A percentile compares a stretch with the other conserved stretches of the same genome.
phyloP scores from a whole-genome alignment of 2,329 filamentous ascomycete species.

The Mycosphaerella sp. region DNA sequence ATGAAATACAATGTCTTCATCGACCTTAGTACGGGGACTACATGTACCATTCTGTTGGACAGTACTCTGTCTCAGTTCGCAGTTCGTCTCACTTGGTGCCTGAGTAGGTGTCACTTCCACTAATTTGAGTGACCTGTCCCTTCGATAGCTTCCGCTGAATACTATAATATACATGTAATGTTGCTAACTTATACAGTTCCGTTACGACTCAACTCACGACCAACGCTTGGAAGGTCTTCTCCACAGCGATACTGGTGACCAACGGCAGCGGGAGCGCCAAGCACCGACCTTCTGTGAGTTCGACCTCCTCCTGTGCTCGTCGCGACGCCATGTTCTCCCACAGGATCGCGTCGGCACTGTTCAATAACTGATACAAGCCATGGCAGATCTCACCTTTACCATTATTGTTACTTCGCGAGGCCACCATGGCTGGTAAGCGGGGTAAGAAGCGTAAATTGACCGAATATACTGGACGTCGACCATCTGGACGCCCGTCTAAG shows the following conservation, averaged over 20 bases:
- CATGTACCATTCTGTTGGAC: no score
- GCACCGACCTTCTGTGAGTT: not conserved
- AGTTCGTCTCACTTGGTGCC: not conserved
- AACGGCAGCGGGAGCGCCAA: no score
- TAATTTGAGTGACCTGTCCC: not conserved
- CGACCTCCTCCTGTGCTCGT: not conserved
- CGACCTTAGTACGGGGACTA: not conserved
- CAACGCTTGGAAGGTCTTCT: no score
- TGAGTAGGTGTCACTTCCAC: not conserved
- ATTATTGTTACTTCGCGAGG: not conserved
- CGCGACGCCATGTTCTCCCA: not conserved
- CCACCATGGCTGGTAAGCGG: conserved; percentile 9
- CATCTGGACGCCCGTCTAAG: conserved; percentile 4
- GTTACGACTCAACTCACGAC: no score
- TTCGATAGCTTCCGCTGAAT: not conserved
- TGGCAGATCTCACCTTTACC: not conserved
- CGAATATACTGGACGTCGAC: conserved; percentile 2
- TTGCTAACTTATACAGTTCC: not conserved
- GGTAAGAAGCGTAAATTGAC: conserved; percentile 3
- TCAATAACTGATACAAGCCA: not conserved
- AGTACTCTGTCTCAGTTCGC: not conserved
- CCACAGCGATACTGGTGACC: no score
- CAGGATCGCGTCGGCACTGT: not conserved
- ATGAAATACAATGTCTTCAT: not conserved
- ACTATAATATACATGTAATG: no score